Percentiles rank a stretch among this genome's conserved stretches.
These are phyloP conservation scores for Lachancea meyersii DNA, from an alignment of 805 yeast species.

Conservation along the genomic window DNA sequence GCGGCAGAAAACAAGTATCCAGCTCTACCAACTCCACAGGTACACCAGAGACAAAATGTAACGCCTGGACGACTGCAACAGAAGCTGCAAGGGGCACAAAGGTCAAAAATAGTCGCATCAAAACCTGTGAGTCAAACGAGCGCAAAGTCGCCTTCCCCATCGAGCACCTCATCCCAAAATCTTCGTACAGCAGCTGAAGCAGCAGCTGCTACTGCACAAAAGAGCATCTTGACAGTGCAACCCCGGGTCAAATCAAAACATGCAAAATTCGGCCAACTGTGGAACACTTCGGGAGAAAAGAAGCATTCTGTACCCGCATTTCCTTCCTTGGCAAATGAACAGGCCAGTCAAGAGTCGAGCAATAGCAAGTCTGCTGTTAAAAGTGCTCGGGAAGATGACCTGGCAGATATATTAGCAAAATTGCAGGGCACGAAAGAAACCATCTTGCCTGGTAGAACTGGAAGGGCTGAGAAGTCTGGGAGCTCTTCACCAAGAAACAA, in stretches of 20 bases:
- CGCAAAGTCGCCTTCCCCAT: background rate
- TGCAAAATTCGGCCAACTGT: background rate
- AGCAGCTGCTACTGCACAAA: slow-evolving; percentile 7
- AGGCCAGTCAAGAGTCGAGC: slow-evolving; percentile 1
- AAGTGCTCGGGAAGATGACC: background rate
- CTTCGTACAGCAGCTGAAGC: slow-evolving; percentile 1
- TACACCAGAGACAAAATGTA: background rate
- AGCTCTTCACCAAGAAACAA: slow-evolving; percentile 5
- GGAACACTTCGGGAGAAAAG: background rate
- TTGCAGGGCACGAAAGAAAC: slow-evolving; percentile 4
- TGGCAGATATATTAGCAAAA: slow-evolving; percentile 6
- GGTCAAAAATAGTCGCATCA: background rate
- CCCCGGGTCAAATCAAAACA: slow-evolving; percentile 3
- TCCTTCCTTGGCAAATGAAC: background rate
- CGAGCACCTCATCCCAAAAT: background rate
- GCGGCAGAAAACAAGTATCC: background rate
- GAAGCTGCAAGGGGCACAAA: background rate
- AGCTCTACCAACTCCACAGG: background rate
- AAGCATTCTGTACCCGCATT: background rate
- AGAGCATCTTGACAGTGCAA: slow-evolving; percentile 1
- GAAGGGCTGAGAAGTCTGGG: slow-evolving; percentile 1
- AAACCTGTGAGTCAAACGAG: no score
- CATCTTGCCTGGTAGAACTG: background rate
- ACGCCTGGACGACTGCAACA: background rate
- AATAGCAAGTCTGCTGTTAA: background rate